Evolutionary conservation across 148 eudicot species (phyloP).

Genomic region (Cornus florida): DNA sequence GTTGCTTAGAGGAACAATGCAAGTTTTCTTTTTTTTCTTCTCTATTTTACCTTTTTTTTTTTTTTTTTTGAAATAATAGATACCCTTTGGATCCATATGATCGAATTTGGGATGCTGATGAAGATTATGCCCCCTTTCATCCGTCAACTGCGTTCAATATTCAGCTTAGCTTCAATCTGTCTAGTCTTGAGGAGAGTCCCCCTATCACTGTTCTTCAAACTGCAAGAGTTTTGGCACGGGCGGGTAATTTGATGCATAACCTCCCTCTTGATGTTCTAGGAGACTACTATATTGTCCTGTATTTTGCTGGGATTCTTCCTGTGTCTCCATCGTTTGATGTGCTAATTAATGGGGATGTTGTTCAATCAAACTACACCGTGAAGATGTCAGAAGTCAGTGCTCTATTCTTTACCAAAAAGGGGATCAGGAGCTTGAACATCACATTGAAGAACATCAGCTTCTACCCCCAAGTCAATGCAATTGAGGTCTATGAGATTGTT

Average conservation of each 20-base stretch:
- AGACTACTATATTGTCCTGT: slow-evolving; percentile 63
- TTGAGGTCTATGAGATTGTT: slow-evolving; percentile 69
- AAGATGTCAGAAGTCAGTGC: slow-evolving; percentile 34
- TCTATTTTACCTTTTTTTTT: not conserved
- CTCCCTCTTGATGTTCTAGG: slow-evolving; percentile 50
- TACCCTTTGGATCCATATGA: slow-evolving; percentile 74
- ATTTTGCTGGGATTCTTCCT: slow-evolving; percentile 73
- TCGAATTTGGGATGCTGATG: slow-evolving; percentile 78
- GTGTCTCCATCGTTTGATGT: slow-evolving; percentile 57
- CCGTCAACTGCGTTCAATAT: slow-evolving; percentile 43
- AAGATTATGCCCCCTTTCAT: slow-evolving; percentile 54
- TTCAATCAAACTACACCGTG: slow-evolving; percentile 55
- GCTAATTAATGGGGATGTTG: slow-evolving; percentile 49
- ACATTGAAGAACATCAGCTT: slow-evolving; percentile 47
- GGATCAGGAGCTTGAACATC: slow-evolving; percentile 49
- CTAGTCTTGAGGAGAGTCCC: slow-evolving; percentile 45
- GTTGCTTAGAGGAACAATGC: not conserved
- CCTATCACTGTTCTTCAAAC: slow-evolving; percentile 66
- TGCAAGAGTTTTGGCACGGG: slow-evolving; percentile 55
- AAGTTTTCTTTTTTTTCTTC: too few species aligned
- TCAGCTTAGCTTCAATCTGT: slow-evolving; percentile 23
- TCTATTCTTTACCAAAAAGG: slow-evolving; percentile 34
- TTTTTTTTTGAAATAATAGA: slow-evolving; percentile 33
- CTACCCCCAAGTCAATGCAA: slow-evolving; percentile 63
- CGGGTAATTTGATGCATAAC: slow-evolving; percentile 42